Percentiles rank a stretch among this genome's conserved stretches.
Evolutionary conservation across 1,139 yeast species (phyloP).

Genomic region (Geotrichum siamense): DNA sequence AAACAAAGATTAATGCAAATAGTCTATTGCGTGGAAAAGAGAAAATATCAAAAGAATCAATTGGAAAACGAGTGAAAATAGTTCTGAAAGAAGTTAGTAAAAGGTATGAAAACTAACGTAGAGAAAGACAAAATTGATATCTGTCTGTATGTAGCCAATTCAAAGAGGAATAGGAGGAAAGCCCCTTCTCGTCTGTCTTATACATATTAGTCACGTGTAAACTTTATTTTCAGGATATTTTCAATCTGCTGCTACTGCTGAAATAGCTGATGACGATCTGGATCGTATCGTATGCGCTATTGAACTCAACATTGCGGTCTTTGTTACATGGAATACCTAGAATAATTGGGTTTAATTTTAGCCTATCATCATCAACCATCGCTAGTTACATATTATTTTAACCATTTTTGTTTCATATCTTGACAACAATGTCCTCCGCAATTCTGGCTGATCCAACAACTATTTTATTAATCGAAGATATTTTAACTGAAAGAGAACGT

Average conservation of each 20-base stretch:
- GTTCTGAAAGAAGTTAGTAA: too few relatives aligned
- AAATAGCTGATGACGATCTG: background rate
- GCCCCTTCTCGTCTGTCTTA: too few relatives aligned
- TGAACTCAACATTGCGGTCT: background rate
- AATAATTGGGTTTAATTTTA: background rate
- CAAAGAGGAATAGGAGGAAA: too few relatives aligned
- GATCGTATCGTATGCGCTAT: background rate
- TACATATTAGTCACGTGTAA: too few relatives aligned
- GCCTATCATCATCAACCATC: background rate
- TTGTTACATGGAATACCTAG: background rate
- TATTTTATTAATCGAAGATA: conserved; percentile 35
- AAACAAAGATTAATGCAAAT: background rate
- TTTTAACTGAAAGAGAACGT: conserved; percentile 21
- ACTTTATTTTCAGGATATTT: too few relatives aligned
- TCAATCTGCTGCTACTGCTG: too few relatives aligned
- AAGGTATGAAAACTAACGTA: too few relatives aligned
- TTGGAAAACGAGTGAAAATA: background rate
- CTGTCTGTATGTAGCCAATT: too few relatives aligned
- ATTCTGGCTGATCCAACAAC: conserved; percentile 12
- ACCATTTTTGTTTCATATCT: background rate
- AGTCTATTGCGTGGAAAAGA: background rate
- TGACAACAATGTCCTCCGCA: background rate
- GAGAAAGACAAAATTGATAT: too few relatives aligned
- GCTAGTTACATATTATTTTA: background rate
- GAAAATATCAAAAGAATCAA: background rate